These are phyloP conservation scores for Penicillium sp. DNA, from an alignment of 2,329 filamentous ascomycete genomes.

Conservation along the genomic window DNA sequence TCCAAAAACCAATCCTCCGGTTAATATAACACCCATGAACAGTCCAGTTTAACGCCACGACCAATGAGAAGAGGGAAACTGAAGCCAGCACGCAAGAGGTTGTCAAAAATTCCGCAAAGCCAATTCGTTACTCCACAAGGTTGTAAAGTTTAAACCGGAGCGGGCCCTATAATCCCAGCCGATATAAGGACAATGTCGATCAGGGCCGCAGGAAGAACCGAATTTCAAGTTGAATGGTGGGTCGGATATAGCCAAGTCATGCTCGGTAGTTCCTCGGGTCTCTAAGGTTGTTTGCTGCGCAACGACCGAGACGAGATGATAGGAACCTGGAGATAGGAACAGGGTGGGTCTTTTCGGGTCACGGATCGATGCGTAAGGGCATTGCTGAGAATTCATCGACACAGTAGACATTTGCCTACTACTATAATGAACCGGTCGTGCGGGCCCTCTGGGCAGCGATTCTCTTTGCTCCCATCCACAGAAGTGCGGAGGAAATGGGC, in stretches of 20 bases:
- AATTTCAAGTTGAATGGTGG: slow-evolving; percentile 6
- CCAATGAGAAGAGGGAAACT: not conserved
- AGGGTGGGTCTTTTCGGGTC: slow-evolving; percentile 2
- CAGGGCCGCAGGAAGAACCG: slow-evolving; percentile 7
- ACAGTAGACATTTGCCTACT: slow-evolving; percentile 58
- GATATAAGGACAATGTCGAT: slow-evolving; percentile 14
- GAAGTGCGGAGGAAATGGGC: slow-evolving; percentile 67
- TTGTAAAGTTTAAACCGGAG: slow-evolving; percentile 11
- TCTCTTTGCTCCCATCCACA: slow-evolving; percentile 58
- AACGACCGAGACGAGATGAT: too few species aligned
- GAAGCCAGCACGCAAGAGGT: too few species aligned
- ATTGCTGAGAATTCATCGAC: slow-evolving; percentile 23
- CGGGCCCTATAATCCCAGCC: slow-evolving; percentile 1
- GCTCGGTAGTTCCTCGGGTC: slow-evolving; percentile 6
- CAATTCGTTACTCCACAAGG: slow-evolving; percentile 10
- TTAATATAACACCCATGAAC: slow-evolving; percentile 5
- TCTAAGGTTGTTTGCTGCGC: not conserved
- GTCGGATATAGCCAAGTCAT: slow-evolving; percentile 14
- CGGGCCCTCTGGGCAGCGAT: slow-evolving; percentile 58
- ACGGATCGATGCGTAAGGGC: not conserved
- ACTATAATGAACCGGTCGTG: slow-evolving; percentile 71
- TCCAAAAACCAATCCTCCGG: slow-evolving; percentile 3
- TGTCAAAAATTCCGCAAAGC: not conserved
- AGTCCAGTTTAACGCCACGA: not conserved
- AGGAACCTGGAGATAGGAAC: too few species aligned